Conservation (phyloP, 139 green algal species). For the Limnomonas spitsbergensis region DNA sequence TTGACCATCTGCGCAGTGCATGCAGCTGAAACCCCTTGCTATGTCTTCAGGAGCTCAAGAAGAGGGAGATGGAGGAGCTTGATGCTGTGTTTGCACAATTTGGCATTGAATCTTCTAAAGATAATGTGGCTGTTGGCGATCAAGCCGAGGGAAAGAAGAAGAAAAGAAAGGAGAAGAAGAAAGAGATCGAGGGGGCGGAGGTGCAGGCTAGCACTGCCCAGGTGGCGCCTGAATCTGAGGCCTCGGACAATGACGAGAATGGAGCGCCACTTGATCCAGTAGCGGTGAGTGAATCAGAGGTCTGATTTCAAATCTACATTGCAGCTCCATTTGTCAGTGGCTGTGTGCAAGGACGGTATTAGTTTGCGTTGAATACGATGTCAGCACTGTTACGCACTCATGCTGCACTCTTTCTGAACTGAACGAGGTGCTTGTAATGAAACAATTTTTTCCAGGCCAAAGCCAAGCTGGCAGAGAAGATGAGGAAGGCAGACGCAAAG, state of each 20-base stretch:
- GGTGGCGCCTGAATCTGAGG: neutral
- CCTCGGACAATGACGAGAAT: slow-evolving; percentile 24
- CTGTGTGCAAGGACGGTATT: too few relatives aligned
- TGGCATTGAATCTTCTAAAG: slow-evolving; percentile 33
- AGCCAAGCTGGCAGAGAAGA: slow-evolving; percentile 5
- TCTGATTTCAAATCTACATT: too few relatives aligned
- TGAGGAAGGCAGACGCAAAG: slow-evolving; percentile 34
- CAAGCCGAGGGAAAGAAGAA: slow-evolving; percentile 37
- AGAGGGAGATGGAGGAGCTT: slow-evolving; percentile 70
- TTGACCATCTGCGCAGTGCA: neutral
- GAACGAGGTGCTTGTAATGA: too few relatives aligned
- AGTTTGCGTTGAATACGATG: too few relatives aligned
- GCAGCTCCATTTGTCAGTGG: too few relatives aligned
- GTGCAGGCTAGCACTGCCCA: too few relatives aligned
- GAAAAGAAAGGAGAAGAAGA: slow-evolving; percentile 53
- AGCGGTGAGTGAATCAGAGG: slow-evolving; percentile 33
- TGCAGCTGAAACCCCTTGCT: too few relatives aligned
- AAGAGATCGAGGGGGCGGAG: slow-evolving; percentile 10
- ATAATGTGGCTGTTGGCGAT: neutral
- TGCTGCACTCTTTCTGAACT: too few relatives aligned
- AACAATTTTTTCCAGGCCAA: slow-evolving; percentile 13
- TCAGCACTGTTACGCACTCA: too few relatives aligned
- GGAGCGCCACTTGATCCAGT: slow-evolving; percentile 37
- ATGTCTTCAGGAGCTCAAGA: slow-evolving; percentile 61
- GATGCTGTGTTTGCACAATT: slow-evolving; percentile 59